phyloP scores from a whole-genome alignment of 495 filamentous ascomycete genomes.

The Podospora anserina region DNA sequence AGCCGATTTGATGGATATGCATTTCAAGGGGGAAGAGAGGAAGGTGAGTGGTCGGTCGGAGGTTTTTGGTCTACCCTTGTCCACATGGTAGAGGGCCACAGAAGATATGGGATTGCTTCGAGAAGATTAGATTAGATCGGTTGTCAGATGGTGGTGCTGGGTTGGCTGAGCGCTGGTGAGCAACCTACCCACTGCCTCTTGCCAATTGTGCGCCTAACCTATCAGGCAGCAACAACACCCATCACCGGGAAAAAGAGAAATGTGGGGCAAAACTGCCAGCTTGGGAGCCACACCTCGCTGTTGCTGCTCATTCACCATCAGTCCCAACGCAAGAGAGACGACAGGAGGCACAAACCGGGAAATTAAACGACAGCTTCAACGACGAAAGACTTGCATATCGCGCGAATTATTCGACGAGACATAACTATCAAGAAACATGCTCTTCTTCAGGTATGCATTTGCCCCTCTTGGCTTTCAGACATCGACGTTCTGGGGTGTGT shows the following conservation, averaged over 20 bases:
- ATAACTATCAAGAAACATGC: constrained; percentile 36
- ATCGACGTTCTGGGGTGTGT: neutral
- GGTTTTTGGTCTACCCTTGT: neutral
- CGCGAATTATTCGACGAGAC: neutral
- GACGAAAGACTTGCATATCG: neutral
- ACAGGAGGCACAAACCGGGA: neutral
- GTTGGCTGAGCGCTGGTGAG: neutral
- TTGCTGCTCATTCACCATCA: neutral
- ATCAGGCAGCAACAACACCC: neutral
- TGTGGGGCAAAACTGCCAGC: neutral
- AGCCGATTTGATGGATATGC: neutral
- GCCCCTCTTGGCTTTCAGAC: neutral
- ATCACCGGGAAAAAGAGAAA: neutral
- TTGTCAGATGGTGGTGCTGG: neutral
- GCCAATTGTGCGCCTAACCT: neutral
- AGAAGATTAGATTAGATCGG: neutral
- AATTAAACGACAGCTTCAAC: neutral
- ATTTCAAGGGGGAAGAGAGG: neutral
- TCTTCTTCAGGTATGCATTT: constrained; percentile 56
- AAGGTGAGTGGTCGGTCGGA: neutral
- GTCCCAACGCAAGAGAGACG: neutral
- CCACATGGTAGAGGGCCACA: too few relatives aligned
- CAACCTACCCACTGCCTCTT: neutral
- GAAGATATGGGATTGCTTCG: neutral
- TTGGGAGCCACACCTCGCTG: neutral